phyloP scores from a whole-genome alignment of 2,329 filamentous ascomycete genomes.

The Aspergillus cejpii region DNA sequence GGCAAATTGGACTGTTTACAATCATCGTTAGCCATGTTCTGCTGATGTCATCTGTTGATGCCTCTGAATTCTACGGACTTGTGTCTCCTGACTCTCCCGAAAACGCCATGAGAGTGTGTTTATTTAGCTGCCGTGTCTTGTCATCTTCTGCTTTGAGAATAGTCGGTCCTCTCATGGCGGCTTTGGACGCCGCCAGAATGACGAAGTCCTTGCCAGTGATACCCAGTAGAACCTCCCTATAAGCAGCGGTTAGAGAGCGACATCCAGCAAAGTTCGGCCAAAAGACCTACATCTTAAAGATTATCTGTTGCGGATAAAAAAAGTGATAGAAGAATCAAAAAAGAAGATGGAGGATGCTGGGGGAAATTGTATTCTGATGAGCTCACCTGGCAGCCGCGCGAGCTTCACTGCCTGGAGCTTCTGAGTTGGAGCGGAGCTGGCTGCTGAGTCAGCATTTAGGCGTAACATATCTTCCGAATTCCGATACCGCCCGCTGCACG shows the following conservation, averaged over 20 bases:
- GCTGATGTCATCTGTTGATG: background rate
- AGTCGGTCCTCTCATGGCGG: constrained; percentile 93
- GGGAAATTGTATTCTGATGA: constrained; percentile 12
- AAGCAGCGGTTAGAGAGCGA: constrained; percentile 15
- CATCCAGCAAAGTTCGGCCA: background rate
- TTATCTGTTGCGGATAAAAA: constrained; percentile 1
- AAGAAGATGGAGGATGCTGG: constrained; percentile 20
- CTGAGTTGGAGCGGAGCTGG: constrained; percentile 25
- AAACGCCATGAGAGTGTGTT: constrained; percentile 90
- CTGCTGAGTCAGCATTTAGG: constrained; percentile 31
- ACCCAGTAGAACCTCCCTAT: constrained; percentile 93
- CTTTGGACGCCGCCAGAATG: constrained; percentile 94
- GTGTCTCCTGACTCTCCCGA: constrained; percentile 95
- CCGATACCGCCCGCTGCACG: constrained; percentile 19
- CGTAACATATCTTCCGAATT: constrained; percentile 25
- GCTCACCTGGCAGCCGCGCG: constrained; percentile 24
- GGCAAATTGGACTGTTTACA: constrained; percentile 78
- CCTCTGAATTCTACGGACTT: constrained; percentile 47
- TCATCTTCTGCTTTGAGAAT: constrained; percentile 93
- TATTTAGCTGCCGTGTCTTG: constrained; percentile 89
- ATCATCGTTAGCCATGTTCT: constrained; percentile 12
- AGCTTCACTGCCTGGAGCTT: constrained; percentile 40
- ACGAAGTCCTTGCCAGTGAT: constrained; percentile 99
- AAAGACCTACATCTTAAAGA: constrained; percentile 23
- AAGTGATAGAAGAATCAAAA: constrained; percentile 17